Evolutionary conservation across 768 basidiomycete genomes (phyloP), one percentile per base, ranked within the genome.

Genomic region (Amanita rubescens): DNA sequence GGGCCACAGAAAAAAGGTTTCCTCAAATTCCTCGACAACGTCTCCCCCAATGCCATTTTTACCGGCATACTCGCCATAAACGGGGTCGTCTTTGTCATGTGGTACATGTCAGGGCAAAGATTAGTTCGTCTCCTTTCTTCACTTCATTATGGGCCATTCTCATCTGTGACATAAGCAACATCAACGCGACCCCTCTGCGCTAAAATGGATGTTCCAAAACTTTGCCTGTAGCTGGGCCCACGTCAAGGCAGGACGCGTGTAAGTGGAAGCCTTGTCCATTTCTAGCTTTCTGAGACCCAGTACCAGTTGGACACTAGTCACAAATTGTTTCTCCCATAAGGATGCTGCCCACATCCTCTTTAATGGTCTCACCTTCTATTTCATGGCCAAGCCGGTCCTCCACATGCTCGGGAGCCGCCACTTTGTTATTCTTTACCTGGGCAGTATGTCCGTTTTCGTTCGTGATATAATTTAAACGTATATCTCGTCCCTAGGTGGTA

Each of bases 291-390:
- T 38, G 46, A 53, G 17, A 55, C 14, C 14, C 14, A 27, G 49
- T 27, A 48, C n/a, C 51, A 92, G 90, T 63, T 91, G 87, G 87
- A 89, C 87, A 0, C 69, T 82, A 22, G 58, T 90, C 9, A 87
- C 89, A 0, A 71, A 79, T 15, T 75, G 73, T 55, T 92, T 93
- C 71, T 88, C 87, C 3, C 88, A 91, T 60, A 65, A 74, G 58
- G 72, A 76, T 25, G 35, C 74, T n/a, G 57, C 63, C 0, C 89
- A 91, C 61, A 76, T 87, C 3, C 57, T 88, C n/a, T 74, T 89
- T 65, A 91, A 91, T 61, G 81, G 79, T n/a, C 76, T 89, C 62
- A 82, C 85, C 0, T 88, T 81, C 67, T 89, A 75, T 67, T 91
- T 87, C 69, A 80, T 90, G 77, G 86, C 83, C 0, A 79, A 75